Conservation (phyloP, 208 protist species). For the Trypanosoma mega region DNA sequence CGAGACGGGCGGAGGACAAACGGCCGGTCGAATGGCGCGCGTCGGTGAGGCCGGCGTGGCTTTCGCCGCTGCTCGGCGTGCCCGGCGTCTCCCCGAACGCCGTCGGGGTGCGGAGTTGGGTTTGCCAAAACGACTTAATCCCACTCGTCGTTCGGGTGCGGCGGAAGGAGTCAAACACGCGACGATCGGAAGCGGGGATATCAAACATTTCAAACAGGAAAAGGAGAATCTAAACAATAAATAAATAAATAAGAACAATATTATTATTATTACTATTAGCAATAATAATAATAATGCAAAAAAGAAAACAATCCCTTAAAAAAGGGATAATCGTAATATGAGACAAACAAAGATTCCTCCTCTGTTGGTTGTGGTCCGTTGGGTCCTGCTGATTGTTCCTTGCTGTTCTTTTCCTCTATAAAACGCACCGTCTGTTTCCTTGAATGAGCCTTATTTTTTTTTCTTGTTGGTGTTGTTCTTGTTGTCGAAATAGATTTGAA, state of each 20-base stretch:
- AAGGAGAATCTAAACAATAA: neutral
- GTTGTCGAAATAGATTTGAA: too few species aligned
- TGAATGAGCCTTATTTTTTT: too few species aligned
- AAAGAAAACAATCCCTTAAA: neutral
- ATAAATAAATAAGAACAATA: conserved; percentile 1
- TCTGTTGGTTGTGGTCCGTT: too few species aligned
- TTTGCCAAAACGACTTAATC: conserved; percentile 32
- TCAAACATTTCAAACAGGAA: conserved; percentile 16
- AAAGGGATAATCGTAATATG: neutral
- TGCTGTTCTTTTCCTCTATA: too few species aligned
- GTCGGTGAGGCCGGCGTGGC: neutral
- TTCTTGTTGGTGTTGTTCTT: too few species aligned
- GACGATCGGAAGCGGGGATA: neutral
- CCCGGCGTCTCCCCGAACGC: neutral
- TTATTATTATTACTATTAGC: too few species aligned
- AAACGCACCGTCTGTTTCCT: too few species aligned
- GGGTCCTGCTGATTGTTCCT: too few species aligned
- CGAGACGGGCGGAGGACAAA: conserved; percentile 15
- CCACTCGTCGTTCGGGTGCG: neutral
- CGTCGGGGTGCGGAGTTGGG: conserved; percentile 13
- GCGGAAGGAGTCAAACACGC: neutral
- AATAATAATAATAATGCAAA: too few species aligned
- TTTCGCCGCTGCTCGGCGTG: conserved; percentile 6
- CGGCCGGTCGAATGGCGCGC: neutral
- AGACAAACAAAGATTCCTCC: too few species aligned